A percentile compares a stretch with the other conserved stretches of the same genome.
phyloP scores from a whole-genome alignment of 1,284 basidiomycete species.

The Inonotus hispidus region DNA sequence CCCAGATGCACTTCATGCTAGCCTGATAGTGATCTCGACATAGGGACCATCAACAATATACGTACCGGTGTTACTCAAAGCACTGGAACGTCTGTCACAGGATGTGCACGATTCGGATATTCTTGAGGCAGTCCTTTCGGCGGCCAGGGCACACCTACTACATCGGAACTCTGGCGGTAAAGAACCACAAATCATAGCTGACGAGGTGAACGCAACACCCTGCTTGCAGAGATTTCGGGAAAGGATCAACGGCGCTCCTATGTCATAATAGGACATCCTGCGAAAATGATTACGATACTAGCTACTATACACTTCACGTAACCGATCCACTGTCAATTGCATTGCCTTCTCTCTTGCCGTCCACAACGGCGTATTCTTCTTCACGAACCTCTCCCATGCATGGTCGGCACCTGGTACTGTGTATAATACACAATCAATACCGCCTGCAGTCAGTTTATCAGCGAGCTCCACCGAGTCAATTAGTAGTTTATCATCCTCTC shows the following conservation, averaged over 20 bases:
- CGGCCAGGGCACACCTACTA: background rate
- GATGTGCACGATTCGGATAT: background rate
- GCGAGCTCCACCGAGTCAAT: slow-evolving; percentile 14
- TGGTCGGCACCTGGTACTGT: slow-evolving; percentile 13
- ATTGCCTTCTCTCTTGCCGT: slow-evolving; percentile 3
- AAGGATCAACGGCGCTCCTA: slow-evolving; percentile 7
- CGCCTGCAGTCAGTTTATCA: slow-evolving; percentile 10
- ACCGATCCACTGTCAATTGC: slow-evolving; percentile 6
- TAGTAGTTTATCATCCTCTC: slow-evolving; percentile 9
- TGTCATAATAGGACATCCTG: background rate
- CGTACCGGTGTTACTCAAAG: background rate
- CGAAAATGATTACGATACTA: too few relatives aligned
- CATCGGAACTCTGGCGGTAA: background rate
- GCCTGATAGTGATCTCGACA: slow-evolving; percentile 4
- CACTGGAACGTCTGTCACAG: background rate
- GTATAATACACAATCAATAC: slow-evolving; percentile 9
- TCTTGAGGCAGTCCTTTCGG: background rate
- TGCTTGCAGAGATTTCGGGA: background rate
- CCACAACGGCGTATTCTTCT: slow-evolving; percentile 9
- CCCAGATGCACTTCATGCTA: slow-evolving; percentile 12
- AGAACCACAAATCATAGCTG: background rate
- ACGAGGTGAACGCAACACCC: background rate
- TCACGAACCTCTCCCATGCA: slow-evolving; percentile 15
- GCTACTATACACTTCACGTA: slow-evolving; percentile 2
- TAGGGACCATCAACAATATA: slow-evolving; percentile 2